phyloP scores from a whole-genome alignment of 164 flowering plant species.

The Warburgia ugandensis region DNA sequence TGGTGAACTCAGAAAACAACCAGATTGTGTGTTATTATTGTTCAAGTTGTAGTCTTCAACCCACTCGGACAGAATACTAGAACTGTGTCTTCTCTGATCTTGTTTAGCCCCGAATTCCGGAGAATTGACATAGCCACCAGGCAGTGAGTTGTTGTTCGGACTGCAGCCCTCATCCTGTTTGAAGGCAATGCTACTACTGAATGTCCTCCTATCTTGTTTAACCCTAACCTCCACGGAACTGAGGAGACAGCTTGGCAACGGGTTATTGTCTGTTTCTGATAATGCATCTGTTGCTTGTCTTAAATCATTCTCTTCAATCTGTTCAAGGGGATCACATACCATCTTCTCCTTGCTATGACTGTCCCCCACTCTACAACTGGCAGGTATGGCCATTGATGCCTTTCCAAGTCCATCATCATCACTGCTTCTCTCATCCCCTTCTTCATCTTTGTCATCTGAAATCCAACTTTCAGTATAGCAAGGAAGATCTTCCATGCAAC shows the following conservation, averaged over 20 bases:
- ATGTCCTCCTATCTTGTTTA: neutral
- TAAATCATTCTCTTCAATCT: conserved; percentile 8
- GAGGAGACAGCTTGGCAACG: too few species aligned
- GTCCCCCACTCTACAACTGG: conserved; percentile 1
- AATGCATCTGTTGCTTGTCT: neutral
- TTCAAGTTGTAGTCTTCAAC: neutral
- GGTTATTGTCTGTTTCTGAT: too few species aligned
- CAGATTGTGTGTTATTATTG: neutral
- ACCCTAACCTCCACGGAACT: neutral
- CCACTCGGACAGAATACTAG: too few species aligned
- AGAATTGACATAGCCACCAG: neutral
- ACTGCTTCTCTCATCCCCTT: conserved; percentile 12
- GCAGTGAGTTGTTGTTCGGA: neutral
- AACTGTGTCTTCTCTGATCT: neutral
- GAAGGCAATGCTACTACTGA: neutral
- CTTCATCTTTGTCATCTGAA: conserved; percentile 20
- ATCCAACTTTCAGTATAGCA: conserved; percentile 28
- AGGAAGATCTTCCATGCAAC: conserved; percentile 77
- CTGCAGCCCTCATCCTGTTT: neutral
- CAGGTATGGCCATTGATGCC: neutral
- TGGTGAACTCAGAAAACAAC: neutral
- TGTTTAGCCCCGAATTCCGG: neutral
- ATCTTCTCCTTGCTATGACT: conserved; percentile 1
- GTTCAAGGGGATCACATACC: conserved; percentile 3
- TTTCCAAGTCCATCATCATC: conserved; percentile 3